Evolutionary conservation across 805 yeast species (phyloP), one percentile per base, ranked within the genome.

Genomic region (Pichia nakasei): DNA sequence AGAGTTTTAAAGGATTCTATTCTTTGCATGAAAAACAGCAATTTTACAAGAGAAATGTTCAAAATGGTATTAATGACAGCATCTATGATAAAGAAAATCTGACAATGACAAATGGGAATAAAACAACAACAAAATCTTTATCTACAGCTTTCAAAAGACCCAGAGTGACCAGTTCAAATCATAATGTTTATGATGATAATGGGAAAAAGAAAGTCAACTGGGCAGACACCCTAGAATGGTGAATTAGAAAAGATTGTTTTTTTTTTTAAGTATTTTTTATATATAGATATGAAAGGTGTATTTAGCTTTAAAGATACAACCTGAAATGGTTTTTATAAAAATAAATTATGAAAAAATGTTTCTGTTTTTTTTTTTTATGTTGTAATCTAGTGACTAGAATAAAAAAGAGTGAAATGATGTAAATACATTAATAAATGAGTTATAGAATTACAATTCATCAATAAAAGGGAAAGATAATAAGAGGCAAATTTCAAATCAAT

Each of bases 211-310:
- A 38, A n/a, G 64, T 61, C 13, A 48, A 54, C 5, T 61, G 66
- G 66, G 64, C 64, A 8, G 48, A 47, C 11, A 45, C 41, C 12
- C 42, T 61, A 34, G 66, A 59, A 43, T 61, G 66, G 66, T 60
- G 38, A 53, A 12, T 4, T 11, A 18, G 7, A 35, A 9, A 17
- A n/a, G 13, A 9, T 5, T 35, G 2, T 3, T 22, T 3, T 9
- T 18, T 36, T 21, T 43, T 20, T 26, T 26, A 15, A 19, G 11
- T 22, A 21, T 22, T 26, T 29, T 18, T 32, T 22, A 24, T 40
- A 26, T 38, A 81, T 78, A 47, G 61, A 59, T 21, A 61, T 11
- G 13, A 24, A 8, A 24, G 13, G 27, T 24, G 27, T 24, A 24
- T 24, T 24, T 13, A 24, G 5, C 27, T 13, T 24, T 24, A 13